Evolutionary conservation across 768 basidiomycete genomes (phyloP).

Genomic region (Paxillus involutus): DNA sequence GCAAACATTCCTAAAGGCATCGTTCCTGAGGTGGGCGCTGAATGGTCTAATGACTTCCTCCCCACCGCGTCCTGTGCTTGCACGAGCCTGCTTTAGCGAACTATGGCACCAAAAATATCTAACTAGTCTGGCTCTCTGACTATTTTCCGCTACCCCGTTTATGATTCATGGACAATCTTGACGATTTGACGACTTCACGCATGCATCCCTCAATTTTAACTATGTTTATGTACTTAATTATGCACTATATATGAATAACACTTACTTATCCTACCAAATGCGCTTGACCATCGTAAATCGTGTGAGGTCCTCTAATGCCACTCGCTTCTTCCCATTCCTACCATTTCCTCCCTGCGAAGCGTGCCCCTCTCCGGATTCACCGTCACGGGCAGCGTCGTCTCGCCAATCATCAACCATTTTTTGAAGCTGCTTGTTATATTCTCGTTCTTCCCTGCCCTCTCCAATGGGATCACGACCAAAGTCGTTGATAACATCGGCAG

Average conservation of each 20-base stretch:
- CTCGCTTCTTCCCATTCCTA: conserved; percentile 42
- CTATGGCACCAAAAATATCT: too few species aligned
- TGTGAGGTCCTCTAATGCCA: conserved; percentile 85
- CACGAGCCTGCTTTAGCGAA: neutral
- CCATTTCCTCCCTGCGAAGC: conserved; percentile 12
- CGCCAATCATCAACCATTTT: conserved; percentile 62
- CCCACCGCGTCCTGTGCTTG: neutral
- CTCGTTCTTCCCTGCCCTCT: conserved; percentile 85
- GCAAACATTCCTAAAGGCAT: neutral
- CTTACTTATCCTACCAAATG: conserved; percentile 55
- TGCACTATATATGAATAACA: neutral
- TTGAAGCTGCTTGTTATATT: conserved; percentile 82
- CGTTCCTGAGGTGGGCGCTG: conserved; percentile 1
- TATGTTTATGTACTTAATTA: neutral
- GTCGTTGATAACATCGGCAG: conserved; percentile 78
- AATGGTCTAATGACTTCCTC: neutral
- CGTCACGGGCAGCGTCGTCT: conserved; percentile 65
- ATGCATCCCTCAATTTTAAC: neutral
- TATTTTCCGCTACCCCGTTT: neutral
- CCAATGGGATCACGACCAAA: conserved; percentile 91
- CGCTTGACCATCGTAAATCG: conserved; percentile 96
- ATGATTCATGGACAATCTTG: neutral
- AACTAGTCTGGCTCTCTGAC: too few species aligned
- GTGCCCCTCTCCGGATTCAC: conserved; percentile 70
- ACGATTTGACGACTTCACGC: neutral